phyloP scores from a whole-genome alignment of 2,329 filamentous ascomycete species.

The Pseudonectria buxi region DNA sequence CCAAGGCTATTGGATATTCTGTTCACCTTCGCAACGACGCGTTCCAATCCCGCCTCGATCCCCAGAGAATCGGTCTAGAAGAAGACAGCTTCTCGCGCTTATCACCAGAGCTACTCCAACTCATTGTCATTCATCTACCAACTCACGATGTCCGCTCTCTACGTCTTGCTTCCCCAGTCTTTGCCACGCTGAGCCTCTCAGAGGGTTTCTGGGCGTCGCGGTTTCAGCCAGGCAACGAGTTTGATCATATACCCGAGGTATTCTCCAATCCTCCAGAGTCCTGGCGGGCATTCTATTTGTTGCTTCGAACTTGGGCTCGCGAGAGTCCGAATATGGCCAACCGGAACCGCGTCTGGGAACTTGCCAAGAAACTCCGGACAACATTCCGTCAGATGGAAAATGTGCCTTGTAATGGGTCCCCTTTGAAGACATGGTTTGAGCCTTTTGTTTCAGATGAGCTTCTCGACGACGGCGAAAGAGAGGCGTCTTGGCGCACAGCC shows the following conservation, averaged over 20 bases:
- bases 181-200: slow-evolving; percentile 3
- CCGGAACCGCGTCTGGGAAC: slow-evolving; percentile 6
- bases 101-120: slow-evolving; percentile 9
- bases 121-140: slow-evolving; percentile 3
- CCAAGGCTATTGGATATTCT: not conserved
- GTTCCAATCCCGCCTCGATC: slow-evolving; percentile 1
- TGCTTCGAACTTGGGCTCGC: not conserved
- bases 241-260: slow-evolving; percentile 6
- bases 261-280: slow-evolving; percentile 2
- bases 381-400: slow-evolving; percentile 3
- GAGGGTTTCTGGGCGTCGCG: slow-evolving; percentile 12
- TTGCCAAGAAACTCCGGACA: slow-evolving; percentile 1
- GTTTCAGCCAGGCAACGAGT: slow-evolving; percentile 6
- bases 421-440: slow-evolving; percentile 5
- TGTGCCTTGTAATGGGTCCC: slow-evolving; percentile 1
- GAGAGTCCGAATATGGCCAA: slow-evolving; percentile 5
- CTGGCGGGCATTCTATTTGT: slow-evolving; percentile 4
- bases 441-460: not conserved
- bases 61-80: not conserved
- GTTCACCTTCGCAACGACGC: slow-evolving; percentile 1
- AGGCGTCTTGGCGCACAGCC: slow-evolving; percentile 2
- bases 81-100: slow-evolving; percentile 6
- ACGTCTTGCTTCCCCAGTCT: slow-evolving; percentile 7
- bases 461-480: not conserved
- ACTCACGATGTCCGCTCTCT: slow-evolving; percentile 6